These are phyloP conservation scores for Pyrrhoderma noxium DNA, from an alignment of 1,284 basidiomycete genomes.

Conservation along the genomic window DNA sequence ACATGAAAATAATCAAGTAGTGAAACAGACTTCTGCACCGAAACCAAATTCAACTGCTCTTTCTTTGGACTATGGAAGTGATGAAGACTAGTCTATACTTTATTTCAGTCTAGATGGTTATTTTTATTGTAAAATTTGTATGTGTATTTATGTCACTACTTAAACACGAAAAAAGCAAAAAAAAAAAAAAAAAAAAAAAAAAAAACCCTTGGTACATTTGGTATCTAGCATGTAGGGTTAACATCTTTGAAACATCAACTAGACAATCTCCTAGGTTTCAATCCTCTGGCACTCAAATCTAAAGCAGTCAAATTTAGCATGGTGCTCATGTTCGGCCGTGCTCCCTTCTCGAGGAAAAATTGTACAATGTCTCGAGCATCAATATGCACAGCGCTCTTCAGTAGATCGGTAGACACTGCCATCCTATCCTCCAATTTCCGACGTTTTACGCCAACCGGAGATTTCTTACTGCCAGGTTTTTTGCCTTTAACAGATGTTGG, in stretches of 20 bases:
- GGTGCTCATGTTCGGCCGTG: slow-evolving; percentile 53
- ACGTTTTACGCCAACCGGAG: slow-evolving; percentile 31
- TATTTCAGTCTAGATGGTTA: slow-evolving; percentile 2
- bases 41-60: slow-evolving; percentile 37
- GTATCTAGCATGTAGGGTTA: no score
- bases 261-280: no score
- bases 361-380: slow-evolving; percentile 62
- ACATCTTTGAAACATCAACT: no score
- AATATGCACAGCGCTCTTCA: slow-evolving; percentile 55
- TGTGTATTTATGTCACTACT: no score
- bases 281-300: no score
- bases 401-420: slow-evolving; percentile 45
- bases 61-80: slow-evolving; percentile 71
- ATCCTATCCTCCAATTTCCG: slow-evolving; percentile 55
- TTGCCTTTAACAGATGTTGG: slow-evolving; percentile 15
- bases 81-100: slow-evolving; percentile 42
- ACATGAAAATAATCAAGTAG: slow-evolving; percentile 32
- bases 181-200: no score
- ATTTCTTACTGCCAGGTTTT: slow-evolving; percentile 8
- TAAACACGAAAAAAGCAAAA: not conserved
- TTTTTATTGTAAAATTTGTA: not conserved
- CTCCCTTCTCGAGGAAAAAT: slow-evolving; percentile 75
- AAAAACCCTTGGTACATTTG: no score
- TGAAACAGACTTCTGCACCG: slow-evolving; percentile 24
- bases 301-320: no score